Evolutionary conservation across 352 stramenopile genomes (phyloP).

Genomic region (Phytopythium helicoides): DNA sequence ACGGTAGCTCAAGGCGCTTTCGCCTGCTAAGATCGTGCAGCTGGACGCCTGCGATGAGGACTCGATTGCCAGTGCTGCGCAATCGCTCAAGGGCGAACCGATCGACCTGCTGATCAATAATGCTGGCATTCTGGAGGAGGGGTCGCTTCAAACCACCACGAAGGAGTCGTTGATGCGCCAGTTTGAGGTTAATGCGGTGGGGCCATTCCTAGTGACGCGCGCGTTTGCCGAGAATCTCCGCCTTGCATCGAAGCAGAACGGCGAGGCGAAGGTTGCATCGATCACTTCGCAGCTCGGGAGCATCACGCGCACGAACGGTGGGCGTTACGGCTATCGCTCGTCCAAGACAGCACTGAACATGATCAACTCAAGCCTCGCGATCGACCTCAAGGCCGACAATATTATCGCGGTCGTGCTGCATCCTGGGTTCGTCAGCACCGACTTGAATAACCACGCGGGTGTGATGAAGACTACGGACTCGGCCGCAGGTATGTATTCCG

Average conservation of each 20-base stretch:
- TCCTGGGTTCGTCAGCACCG: slow-evolving; percentile 51
- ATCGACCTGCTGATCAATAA: slow-evolving; percentile 71
- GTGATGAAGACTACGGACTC: slow-evolving; percentile 26
- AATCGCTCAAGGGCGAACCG: slow-evolving; percentile 31
- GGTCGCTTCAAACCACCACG: slow-evolving; percentile 22
- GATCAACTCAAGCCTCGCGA: slow-evolving; percentile 37
- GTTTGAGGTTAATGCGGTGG: slow-evolving; percentile 65
- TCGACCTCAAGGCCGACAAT: slow-evolving; percentile 40
- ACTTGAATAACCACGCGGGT: slow-evolving; percentile 33
- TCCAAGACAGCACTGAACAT: slow-evolving; percentile 74
- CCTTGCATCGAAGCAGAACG: slow-evolving; percentile 15
- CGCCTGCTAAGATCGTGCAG: slow-evolving; percentile 34
- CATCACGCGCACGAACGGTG: slow-evolving; percentile 26
- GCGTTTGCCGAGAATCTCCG: slow-evolving; percentile 41
- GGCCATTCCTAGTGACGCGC: slow-evolving; percentile 49
- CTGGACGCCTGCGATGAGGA: slow-evolving; percentile 42
- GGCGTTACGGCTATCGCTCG: slow-evolving; percentile 59
- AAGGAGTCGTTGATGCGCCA: slow-evolving; percentile 52
- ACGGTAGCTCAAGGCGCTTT: slow-evolving; percentile 27
- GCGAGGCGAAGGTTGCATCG: slow-evolving; percentile 29
- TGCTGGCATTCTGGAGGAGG: slow-evolving; percentile 31
- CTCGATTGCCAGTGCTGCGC: slow-evolving; percentile 31
- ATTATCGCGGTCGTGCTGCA: slow-evolving; percentile 42
- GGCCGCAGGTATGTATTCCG: slow-evolving; percentile 24
- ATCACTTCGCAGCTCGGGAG: slow-evolving; percentile 41